Percentiles rank a stretch among this genome's conserved stretches.
Conservation (phyloP, 345 rosid species). For the Jatropha curcas region DNA sequence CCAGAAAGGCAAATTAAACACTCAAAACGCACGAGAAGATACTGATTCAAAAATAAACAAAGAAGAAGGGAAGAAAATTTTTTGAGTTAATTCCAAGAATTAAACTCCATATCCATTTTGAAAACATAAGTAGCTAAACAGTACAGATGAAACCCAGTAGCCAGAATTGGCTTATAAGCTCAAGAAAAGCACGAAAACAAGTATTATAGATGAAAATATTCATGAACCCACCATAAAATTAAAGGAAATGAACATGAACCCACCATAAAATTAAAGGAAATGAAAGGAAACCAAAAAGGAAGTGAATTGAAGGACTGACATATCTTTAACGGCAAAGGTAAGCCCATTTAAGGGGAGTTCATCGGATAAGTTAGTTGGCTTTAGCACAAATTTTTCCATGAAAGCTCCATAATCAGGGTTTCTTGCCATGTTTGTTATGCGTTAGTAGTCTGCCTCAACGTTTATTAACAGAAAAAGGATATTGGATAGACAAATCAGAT, state of each 20-base stretch:
- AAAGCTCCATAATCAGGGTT: slow-evolving; percentile 73
- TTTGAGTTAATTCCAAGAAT: no score
- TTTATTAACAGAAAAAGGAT: neutral
- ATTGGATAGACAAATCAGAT: neutral
- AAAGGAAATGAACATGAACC: no score
- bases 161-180: slow-evolving; percentile 8
- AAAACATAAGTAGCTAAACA: neutral
- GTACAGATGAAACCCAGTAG: neutral
- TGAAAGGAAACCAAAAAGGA: neutral
- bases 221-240: neutral
- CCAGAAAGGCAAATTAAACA: neutral
- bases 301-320: slow-evolving; percentile 41
- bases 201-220: neutral
- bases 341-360: slow-evolving; percentile 58
- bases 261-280: neutral
- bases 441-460: neutral
- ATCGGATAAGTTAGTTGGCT: slow-evolving; percentile 47
- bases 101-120: neutral
- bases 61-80: neutral
- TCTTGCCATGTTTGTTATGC: slow-evolving; percentile 40
- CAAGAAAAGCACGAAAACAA: neutral
- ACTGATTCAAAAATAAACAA: neutral
- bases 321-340: slow-evolving; percentile 87
- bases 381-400: slow-evolving; percentile 63
- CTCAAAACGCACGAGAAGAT: neutral